phyloP scores from a whole-genome alignment of 164 flowering plant species.

The Aristolochia contorta region DNA sequence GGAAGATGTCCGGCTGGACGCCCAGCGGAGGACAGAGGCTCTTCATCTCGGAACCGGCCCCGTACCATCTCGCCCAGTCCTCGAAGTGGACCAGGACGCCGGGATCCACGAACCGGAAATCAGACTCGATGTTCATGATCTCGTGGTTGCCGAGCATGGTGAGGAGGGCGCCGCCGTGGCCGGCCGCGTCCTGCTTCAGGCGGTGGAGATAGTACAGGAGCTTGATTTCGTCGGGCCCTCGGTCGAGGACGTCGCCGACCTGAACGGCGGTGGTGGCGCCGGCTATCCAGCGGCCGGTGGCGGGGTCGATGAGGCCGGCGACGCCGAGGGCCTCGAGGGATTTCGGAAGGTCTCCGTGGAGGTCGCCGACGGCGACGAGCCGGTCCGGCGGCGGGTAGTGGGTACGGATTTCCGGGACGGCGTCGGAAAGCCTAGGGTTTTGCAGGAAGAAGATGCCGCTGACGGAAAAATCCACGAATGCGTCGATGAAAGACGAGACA shows the following conservation, averaged over 20 bases:
- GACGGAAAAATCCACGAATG: conserved; percentile 62
- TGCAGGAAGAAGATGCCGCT: conserved; percentile 39
- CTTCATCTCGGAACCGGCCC: conserved; percentile 60
- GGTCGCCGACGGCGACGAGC: conserved; percentile 80
- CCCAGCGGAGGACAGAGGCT: conserved; percentile 36
- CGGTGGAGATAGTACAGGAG: conserved; percentile 72
- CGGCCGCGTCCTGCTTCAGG: conserved; percentile 55
- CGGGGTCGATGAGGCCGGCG: conserved; percentile 50
- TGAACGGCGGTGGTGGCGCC: conserved; percentile 74
- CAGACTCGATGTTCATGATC: conserved; percentile 77
- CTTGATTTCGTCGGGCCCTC: conserved; percentile 82
- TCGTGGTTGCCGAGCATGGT: conserved; percentile 94
- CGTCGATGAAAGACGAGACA: conserved; percentile 54
- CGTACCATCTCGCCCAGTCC: conserved; percentile 68
- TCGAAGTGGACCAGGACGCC: conserved; percentile 52
- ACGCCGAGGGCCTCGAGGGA: conserved; percentile 52
- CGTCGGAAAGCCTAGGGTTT: not conserved
- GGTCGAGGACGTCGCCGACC: conserved; percentile 86
- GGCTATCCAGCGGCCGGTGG: conserved; percentile 50
- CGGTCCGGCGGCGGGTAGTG: conserved; percentile 48
- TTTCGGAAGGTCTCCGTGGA: conserved; percentile 84
- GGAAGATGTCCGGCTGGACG: not conserved
- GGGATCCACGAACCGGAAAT: conserved; percentile 56
- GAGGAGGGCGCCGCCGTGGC: conserved; percentile 45
- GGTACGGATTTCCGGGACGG: conserved; percentile 24